Percentiles rank a stretch among this genome's conserved stretches.
Evolutionary conservation across 2,329 filamentous ascomycete species (phyloP).

Genomic region (Diaporthe amygdali): DNA sequence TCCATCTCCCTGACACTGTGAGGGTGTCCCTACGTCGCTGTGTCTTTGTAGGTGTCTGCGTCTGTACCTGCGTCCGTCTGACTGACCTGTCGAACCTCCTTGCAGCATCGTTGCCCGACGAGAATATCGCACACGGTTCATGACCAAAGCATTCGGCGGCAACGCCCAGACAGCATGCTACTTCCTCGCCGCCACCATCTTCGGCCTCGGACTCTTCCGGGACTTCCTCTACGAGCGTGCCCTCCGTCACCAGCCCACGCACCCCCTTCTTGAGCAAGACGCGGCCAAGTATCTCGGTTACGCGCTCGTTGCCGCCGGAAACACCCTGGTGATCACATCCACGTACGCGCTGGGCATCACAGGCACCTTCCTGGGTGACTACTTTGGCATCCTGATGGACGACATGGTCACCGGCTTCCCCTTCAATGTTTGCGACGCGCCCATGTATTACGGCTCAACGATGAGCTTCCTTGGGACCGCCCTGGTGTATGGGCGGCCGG

Average conservation of each 20-base stretch:
- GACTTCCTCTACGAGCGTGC: conserved; percentile 88
- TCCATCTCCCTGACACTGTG: conserved; percentile 29
- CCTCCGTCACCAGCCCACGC: conserved; percentile 75
- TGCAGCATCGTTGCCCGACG: conserved; percentile 40
- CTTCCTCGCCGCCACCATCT: conserved; percentile 85
- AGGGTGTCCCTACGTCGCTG: too few species aligned
- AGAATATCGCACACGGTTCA: conserved; percentile 88
- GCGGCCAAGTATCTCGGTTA: conserved; percentile 69
- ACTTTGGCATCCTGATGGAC: conserved; percentile 98
- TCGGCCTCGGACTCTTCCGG: conserved; percentile 86
- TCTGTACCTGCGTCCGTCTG: background rate
- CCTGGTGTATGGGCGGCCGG: conserved; percentile 84
- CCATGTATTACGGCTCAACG: conserved; percentile 97
- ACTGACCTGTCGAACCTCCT: conserved; percentile 24
- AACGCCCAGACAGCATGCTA: conserved; percentile 85
- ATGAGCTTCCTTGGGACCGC: conserved; percentile 91
- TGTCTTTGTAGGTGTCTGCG: background rate
- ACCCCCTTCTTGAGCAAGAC: conserved; percentile 71
- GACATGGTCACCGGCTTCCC: conserved; percentile 92
- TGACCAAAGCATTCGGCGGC: conserved; percentile 86
- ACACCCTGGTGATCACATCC: conserved; percentile 83
- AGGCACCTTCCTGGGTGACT: conserved; percentile 96
- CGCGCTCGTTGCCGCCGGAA: conserved; percentile 75
- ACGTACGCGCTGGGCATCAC: conserved; percentile 94
- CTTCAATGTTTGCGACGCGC: conserved; percentile 87